These are phyloP conservation scores for Daldinia vernicosa DNA, from an alignment of 495 filamentous ascomycete genomes.

Conservation along the genomic window DNA sequence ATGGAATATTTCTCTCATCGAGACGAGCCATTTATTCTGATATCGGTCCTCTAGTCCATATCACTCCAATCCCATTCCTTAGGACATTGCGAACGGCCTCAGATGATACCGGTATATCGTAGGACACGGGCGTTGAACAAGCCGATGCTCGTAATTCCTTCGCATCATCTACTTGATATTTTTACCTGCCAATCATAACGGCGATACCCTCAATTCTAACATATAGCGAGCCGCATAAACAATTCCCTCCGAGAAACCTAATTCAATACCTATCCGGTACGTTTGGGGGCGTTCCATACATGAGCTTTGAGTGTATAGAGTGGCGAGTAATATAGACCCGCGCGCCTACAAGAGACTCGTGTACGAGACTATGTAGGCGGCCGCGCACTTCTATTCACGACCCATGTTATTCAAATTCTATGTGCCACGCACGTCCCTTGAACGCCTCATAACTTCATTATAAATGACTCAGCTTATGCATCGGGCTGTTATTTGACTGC, in stretches of 20 bases:
- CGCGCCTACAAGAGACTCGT: constrained; percentile 8
- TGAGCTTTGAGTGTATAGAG: neutral
- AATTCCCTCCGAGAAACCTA: neutral
- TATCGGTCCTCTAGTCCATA: neutral
- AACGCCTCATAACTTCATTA: constrained; percentile 14
- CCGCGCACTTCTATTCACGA: constrained; percentile 5
- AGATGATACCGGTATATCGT: neutral
- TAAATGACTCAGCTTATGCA: constrained; percentile 36
- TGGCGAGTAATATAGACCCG: neutral
- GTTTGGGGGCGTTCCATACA: constrained; percentile 1
- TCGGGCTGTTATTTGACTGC: constrained; percentile 8
- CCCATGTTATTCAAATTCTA: constrained; percentile 2
- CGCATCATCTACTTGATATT: constrained; percentile 10
- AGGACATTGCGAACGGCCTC: neutral
- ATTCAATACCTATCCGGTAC: neutral
- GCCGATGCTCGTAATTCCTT: constrained; percentile 4
- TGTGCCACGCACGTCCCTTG: neutral
- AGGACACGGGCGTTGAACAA: neutral
- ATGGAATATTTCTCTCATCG: neutral
- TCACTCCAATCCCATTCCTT: neutral
- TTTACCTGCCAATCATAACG: constrained; percentile 20
- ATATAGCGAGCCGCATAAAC: neutral
- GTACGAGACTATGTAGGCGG: constrained; percentile 7
- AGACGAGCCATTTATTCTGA: neutral
- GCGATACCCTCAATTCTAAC: neutral